Evolutionary conservation across 257 asterid species (phyloP).

Genomic region (Lithospermum erythrorhizon): DNA sequence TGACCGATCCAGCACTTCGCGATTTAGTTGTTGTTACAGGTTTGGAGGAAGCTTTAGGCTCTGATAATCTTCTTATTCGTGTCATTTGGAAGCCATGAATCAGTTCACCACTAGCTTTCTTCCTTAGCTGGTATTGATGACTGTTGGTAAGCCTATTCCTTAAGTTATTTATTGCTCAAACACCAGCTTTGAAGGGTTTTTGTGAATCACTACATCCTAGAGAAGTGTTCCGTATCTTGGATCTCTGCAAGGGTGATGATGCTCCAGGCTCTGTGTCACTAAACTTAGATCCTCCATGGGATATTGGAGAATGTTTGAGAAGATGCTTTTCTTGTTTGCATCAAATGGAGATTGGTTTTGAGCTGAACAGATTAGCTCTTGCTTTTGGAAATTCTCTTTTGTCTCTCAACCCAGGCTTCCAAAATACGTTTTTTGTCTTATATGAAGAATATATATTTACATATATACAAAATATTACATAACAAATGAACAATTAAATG

Average conservation of each 20-base stretch:
- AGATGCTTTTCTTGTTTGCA: constrained; percentile 40
- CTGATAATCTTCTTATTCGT: constrained; percentile 71
- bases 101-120: constrained; percentile 39
- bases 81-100: constrained; percentile 62
- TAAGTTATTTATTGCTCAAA: constrained; percentile 33
- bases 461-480: constrained; percentile 13
- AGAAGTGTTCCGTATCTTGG: constrained; percentile 53
- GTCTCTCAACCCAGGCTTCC: constrained; percentile 79
- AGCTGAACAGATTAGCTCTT: constrained; percentile 40
- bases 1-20: constrained; percentile 39
- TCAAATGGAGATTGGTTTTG: constrained; percentile 32
- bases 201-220: constrained; percentile 33
- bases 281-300: constrained; percentile 73
- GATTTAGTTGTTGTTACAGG: constrained; percentile 35
- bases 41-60: constrained; percentile 49
- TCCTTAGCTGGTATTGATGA: constrained; percentile 62
- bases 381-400: constrained; percentile 79
- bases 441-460: constrained; percentile 20
- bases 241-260: constrained; percentile 84
- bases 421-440: constrained; percentile 61
- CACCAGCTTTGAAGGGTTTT: constrained; percentile 41
- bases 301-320: constrained; percentile 58
- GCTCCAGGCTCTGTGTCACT: constrained; percentile 82
- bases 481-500: constrained; percentile 4
- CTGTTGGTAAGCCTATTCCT: constrained; percentile 61